phyloP scores from a whole-genome alignment of 163 green algal genomes.

The Scenedesmus sp. region DNA sequence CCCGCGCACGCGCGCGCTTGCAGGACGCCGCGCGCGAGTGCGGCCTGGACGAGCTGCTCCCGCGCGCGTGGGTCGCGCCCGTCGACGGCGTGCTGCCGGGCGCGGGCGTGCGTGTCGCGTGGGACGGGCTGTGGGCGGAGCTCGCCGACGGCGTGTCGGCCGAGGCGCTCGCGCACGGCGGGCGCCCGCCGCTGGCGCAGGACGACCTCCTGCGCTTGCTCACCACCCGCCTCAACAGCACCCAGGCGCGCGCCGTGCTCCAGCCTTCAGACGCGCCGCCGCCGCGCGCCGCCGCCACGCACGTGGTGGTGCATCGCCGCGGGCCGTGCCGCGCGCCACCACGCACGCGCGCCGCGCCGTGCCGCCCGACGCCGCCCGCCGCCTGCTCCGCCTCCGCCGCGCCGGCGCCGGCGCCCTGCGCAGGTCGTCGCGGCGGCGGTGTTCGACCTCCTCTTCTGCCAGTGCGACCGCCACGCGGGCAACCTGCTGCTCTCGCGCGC shows the following conservation, averaged over 20 bases:
- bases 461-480: constrained; percentile 61
- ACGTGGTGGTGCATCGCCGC: too few species aligned
- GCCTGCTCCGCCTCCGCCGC: too few species aligned
- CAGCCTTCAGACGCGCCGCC: not conserved
- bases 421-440: constrained; percentile 58
- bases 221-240: constrained; percentile 60
- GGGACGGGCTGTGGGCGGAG: constrained; percentile 65
- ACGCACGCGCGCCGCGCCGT: too few species aligned
- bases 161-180: constrained; percentile 45
- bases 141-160: constrained; percentile 50
- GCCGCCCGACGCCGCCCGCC: too few species aligned
- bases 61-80: constrained; percentile 43
- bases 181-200: constrained; percentile 56
- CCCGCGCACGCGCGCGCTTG: too few species aligned
- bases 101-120: constrained; percentile 51
- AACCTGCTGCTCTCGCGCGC: constrained; percentile 55
- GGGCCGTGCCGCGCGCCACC: too few species aligned
- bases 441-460: constrained; percentile 67
- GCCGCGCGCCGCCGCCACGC: too few species aligned
- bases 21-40: constrained; percentile 16
- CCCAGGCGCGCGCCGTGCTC: constrained; percentile 23
- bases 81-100: constrained; percentile 58
- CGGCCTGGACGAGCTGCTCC: not conserved
- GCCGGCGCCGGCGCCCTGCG: too few species aligned
- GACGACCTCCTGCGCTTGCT: constrained; percentile 55